These are phyloP conservation scores for Beauveria sp. DNA, from an alignment of 2,329 filamentous ascomycete genomes.

Conservation along the genomic window DNA sequence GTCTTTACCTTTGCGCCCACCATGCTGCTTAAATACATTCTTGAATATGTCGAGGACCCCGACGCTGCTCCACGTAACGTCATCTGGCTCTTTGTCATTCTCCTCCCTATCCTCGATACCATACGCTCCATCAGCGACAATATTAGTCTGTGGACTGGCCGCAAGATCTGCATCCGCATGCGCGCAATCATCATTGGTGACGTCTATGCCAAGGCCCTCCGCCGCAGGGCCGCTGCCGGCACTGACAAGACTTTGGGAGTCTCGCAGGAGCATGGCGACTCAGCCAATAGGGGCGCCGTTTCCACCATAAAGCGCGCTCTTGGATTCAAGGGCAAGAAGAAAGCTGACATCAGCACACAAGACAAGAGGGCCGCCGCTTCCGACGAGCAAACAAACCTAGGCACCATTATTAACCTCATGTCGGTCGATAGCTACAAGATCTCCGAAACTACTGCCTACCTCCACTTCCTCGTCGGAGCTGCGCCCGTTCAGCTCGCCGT, in stretches of 20 bases:
- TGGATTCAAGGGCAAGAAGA: conserved; percentile 46
- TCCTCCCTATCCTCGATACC: conserved; percentile 76
- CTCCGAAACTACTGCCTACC: conserved; percentile 84
- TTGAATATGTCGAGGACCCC: conserved; percentile 89
- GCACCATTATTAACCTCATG: conserved; percentile 99
- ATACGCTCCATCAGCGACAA: conserved; percentile 77
- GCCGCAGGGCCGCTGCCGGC: conserved; percentile 77
- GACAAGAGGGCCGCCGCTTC: conserved; percentile 28
- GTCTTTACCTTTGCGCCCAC: conserved; percentile 88
- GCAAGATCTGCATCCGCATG: conserved; percentile 87
- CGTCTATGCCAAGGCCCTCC: conserved; percentile 91
- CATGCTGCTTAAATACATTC: conserved; percentile 78
- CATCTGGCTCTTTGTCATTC: conserved; percentile 90
- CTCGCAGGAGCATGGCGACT: conserved; percentile 30
- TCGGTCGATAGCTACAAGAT: conserved; percentile 99
- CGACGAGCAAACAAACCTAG: conserved; percentile 79
- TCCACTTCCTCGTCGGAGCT: conserved; percentile 91
- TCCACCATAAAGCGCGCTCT: conserved; percentile 48
- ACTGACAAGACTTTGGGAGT: conserved; percentile 63
- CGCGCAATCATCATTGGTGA: conserved; percentile 95
- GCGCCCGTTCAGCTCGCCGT: conserved; percentile 84
- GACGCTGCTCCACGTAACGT: conserved; percentile 70
- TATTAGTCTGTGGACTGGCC: conserved; percentile 85
- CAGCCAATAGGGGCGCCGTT: conserved; percentile 32
- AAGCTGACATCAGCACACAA: conserved; percentile 25